These are phyloP conservation scores for Eurotiales sp. DNA, from an alignment of 2,329 filamentous ascomycete genomes.

Conservation along the genomic window DNA sequence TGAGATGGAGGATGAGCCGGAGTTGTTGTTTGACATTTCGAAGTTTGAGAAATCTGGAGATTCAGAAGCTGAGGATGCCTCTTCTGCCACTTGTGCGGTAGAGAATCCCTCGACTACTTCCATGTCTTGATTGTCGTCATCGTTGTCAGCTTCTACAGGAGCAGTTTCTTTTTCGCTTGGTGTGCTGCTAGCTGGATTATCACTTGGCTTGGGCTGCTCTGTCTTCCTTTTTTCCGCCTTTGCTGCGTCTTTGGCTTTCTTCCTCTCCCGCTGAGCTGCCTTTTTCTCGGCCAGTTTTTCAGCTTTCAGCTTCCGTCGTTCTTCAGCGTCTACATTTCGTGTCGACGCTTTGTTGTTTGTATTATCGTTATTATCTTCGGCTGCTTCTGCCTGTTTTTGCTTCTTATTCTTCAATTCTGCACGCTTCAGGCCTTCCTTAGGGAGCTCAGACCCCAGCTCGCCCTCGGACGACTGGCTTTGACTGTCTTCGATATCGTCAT, in stretches of 20 bases:
- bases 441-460: slow-evolving; percentile 46
- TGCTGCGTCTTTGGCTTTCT: slow-evolving; percentile 38
- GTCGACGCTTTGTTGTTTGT: slow-evolving; percentile 21
- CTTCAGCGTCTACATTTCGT: slow-evolving; percentile 26
- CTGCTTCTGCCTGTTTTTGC: slow-evolving; percentile 48
- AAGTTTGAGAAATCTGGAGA: slow-evolving; percentile 54
- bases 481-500: slow-evolving; percentile 45
- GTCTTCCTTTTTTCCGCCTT: slow-evolving; percentile 18
- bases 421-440: slow-evolving; percentile 60
- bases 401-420: slow-evolving; percentile 45
- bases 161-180: slow-evolving; percentile 19
- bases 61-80: slow-evolving; percentile 40
- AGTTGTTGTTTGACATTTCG: slow-evolving; percentile 52
- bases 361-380: slow-evolving; percentile 26
- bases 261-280: slow-evolving; percentile 31
- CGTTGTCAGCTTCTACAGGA: slow-evolving; percentile 23
- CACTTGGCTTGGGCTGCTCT: slow-evolving; percentile 21
- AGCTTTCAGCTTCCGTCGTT: slow-evolving; percentile 33
- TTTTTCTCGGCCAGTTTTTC: slow-evolving; percentile 47
- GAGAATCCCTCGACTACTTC: slow-evolving; percentile 48
- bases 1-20: slow-evolving; percentile 63
- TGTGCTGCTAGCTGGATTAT: slow-evolving; percentile 8
- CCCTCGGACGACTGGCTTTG: slow-evolving; percentile 45
- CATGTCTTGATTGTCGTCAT: slow-evolving; percentile 29
- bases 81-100: slow-evolving; percentile 29